Conservation (phyloP, 441 rosid species). For the Flueggea neowawraea region DNA sequence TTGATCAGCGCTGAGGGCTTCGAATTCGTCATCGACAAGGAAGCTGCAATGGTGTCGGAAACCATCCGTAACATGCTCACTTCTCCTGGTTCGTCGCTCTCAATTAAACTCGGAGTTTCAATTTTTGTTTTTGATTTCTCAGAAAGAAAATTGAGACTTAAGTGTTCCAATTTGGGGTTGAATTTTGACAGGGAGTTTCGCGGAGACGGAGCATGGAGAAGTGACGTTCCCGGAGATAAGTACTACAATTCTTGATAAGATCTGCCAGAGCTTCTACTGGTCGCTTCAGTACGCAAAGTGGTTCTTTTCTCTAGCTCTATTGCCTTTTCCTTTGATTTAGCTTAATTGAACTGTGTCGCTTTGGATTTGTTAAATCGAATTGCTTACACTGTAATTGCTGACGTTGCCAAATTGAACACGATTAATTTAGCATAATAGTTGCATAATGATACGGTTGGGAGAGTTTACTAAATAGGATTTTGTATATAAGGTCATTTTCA, state of each 20-base stretch:
- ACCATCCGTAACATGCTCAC: conserved; percentile 96
- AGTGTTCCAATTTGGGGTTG: background rate
- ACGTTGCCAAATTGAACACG: too few relatives aligned
- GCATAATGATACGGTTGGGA: too few relatives aligned
- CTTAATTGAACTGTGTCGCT: background rate
- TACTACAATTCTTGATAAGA: conserved; percentile 87
- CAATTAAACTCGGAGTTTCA: background rate
- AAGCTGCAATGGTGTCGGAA: conserved; percentile 98
- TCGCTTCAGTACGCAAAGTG: conserved; percentile 84
- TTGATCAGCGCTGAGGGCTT: conserved; percentile 90
- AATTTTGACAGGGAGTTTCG: conserved; percentile 55
- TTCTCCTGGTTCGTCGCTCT: conserved; percentile 67
- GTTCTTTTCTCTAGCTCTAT: conserved; percentile 3
- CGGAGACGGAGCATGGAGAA: conserved; percentile 79
- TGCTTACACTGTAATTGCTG: too few relatives aligned
- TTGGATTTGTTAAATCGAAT: background rate
- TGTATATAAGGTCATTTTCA: too few relatives aligned
- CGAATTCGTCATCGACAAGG: conserved; percentile 84
- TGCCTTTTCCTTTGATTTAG: background rate
- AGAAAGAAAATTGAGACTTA: background rate
- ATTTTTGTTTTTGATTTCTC: background rate
- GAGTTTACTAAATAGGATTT: too few relatives aligned
- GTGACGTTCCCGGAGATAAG: conserved; percentile 94
- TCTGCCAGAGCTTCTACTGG: conserved; percentile 95
- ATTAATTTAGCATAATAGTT: too few relatives aligned